Evolutionary conservation across 2,329 filamentous ascomycete species (phyloP), one percentile per base, ranked within the genome.

Genomic region (Ascochyta viciae-villosae): DNA sequence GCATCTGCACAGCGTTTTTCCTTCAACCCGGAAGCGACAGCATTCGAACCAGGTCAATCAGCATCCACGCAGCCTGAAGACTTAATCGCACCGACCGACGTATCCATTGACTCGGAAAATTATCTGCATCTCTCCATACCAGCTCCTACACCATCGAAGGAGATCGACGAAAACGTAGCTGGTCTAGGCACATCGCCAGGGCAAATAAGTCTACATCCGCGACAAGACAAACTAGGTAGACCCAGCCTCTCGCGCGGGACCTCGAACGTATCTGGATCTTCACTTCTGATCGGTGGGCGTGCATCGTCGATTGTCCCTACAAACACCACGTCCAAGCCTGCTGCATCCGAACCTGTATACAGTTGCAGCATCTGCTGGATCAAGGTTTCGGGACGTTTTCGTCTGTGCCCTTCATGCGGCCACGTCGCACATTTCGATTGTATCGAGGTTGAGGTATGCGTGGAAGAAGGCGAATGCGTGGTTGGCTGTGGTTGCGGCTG

Each of bases 301-400:
- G 51, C 62, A 31, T 54, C 53, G 19, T 50, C 55, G 12, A 43
- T 53, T 13, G 53, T 44, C 3, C 35, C 56, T 27, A 57, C 58
- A 9, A 49, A 54, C 2, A 44, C 52, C 10, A 43, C 58, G 4
- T 41, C 62, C 16, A 66, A 63, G 39, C 45, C 55, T n/a, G 24
- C 40, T 10, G 61, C 62, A 37, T 43, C 47, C 2, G 66, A 71
- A 10, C 60, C 63, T 1, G 63, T 71, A 0, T 73, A 73, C 48
- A 70, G 66, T 42, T 77, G 74, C 60, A 70, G 68, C 34, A 73
- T 76, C 34, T 77, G 74, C 55, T 77, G 74, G 74, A 70, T 77
- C 37, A 67, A 68, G 8, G 68, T 77, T 22, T 63, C 60, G 1
- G 74, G 74, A 2, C 64, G 74, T 16, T 74, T 76, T 50, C 68